Evolutionary conservation across 345 rosid genomes (phyloP).

Genomic region (Hibiscus trionum): DNA sequence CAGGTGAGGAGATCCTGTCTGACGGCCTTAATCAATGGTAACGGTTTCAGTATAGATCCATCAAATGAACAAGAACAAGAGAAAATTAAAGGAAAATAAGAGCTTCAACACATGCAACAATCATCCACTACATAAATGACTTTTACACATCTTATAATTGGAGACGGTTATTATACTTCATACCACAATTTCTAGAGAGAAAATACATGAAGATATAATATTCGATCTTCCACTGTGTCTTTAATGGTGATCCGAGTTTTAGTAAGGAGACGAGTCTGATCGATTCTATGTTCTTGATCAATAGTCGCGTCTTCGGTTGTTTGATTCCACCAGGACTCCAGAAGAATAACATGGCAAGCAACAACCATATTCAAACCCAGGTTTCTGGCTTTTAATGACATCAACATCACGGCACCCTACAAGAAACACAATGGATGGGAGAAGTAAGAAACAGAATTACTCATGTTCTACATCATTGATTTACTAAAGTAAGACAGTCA

Average conservation of each 20-base stretch:
- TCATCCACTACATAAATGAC: no score
- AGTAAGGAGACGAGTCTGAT: conserved; percentile 88
- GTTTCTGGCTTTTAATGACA: conserved; percentile 95
- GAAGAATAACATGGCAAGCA: conserved; percentile 85
- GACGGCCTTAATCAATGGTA: background rate
- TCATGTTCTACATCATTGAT: background rate
- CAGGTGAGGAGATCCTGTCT: background rate
- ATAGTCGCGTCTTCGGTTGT: conserved; percentile 93
- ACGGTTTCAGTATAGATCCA: background rate
- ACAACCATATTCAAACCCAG: conserved; percentile 97
- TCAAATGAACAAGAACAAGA: no score
- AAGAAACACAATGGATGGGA: conserved; percentile 12
- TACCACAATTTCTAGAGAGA: background rate
- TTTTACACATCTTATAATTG: background rate
- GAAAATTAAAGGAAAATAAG: no score
- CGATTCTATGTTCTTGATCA: conserved; percentile 95
- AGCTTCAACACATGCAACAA: no score
- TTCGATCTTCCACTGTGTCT: conserved; percentile 84
- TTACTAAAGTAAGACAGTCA: background rate
- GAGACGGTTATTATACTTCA: no score
- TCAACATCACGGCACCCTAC: conserved; percentile 81
- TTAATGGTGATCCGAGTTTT: conserved; percentile 76
- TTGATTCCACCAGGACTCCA: conserved; percentile 99
- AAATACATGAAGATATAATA: conserved; percentile 75
- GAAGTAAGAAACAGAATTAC: background rate